Evolutionary conservation across 2,329 filamentous ascomycete genomes (phyloP).

Genomic region (Colletotrichum spaethianum): DNA sequence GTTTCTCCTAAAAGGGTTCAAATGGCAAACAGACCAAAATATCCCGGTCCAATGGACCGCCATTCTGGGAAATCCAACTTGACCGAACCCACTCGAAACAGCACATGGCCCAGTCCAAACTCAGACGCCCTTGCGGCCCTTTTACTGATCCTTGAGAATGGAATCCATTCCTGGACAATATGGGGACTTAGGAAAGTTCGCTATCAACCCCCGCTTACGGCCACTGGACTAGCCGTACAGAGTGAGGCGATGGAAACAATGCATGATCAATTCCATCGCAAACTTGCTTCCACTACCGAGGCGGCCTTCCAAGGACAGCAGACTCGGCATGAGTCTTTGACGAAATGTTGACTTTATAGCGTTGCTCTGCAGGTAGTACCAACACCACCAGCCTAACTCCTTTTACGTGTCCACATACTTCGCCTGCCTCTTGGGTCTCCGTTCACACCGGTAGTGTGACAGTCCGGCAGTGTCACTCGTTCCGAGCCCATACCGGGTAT

Average conservation of each 20-base stretch:
- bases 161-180: conserved; percentile 22
- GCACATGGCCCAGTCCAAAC: conserved; percentile 21
- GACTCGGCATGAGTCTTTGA: background rate
- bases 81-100: conserved; percentile 21
- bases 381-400: conserved; percentile 4
- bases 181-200: conserved; percentile 5
- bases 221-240: conserved; percentile 14
- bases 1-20: conserved; percentile 21
- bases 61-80: conserved; percentile 30
- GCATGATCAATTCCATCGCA: conserved; percentile 17
- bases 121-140: conserved; percentile 9
- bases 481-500: conserved; percentile 28
- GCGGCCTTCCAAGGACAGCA: conserved; percentile 26
- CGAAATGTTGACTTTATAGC: background rate
- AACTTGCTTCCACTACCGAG: conserved; percentile 19
- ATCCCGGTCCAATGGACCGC: conserved; percentile 27
- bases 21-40: conserved; percentile 4
- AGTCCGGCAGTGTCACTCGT: conserved; percentile 21
- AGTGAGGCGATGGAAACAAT: background rate
- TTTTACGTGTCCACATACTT: background rate
- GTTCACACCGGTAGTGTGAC: conserved; percentile 16
- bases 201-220: conserved; percentile 26
- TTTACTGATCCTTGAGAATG: conserved; percentile 5
- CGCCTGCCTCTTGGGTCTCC: background rate
- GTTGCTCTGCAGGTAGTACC: conserved; percentile 10